Conservation (phyloP, 345 rosid species). For the Syzygium aqueum region DNA sequence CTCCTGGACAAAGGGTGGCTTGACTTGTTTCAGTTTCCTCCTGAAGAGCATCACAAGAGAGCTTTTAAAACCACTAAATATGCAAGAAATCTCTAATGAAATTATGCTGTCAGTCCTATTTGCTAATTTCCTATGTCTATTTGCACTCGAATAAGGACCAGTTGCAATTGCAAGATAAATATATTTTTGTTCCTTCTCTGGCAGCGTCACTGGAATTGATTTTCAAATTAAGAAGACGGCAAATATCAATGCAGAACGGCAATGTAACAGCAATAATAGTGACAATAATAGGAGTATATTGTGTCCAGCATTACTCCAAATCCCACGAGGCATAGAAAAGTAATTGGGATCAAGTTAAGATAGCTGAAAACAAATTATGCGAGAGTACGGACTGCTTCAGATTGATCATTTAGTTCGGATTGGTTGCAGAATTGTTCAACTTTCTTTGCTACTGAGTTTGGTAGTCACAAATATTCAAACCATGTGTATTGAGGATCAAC, state of each 20-base stretch:
- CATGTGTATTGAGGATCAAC: background rate
- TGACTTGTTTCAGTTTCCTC: background rate
- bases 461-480: background rate
- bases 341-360: background rate
- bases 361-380: background rate
- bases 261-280: background rate
- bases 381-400: background rate
- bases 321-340: background rate
- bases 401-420: background rate
- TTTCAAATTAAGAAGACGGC: background rate
- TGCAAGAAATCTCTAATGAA: background rate
- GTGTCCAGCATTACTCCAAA: background rate
- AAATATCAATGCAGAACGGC: background rate
- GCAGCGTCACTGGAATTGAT: background rate
- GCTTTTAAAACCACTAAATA: background rate
- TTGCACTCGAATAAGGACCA: background rate
- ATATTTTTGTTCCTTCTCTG: background rate
- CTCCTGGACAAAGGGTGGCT: background rate
- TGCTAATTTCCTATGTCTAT: background rate
- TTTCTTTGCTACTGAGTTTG: background rate
- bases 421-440: background rate
- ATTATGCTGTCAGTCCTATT: background rate
- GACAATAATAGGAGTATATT: background rate
- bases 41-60: background rate
- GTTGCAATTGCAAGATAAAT: background rate